A percentile compares a stretch with the other conserved stretches of the same genome.
Conservation (phyloP, 495 filamentous ascomycete species). For the Cercophora newfieldiana region DNA sequence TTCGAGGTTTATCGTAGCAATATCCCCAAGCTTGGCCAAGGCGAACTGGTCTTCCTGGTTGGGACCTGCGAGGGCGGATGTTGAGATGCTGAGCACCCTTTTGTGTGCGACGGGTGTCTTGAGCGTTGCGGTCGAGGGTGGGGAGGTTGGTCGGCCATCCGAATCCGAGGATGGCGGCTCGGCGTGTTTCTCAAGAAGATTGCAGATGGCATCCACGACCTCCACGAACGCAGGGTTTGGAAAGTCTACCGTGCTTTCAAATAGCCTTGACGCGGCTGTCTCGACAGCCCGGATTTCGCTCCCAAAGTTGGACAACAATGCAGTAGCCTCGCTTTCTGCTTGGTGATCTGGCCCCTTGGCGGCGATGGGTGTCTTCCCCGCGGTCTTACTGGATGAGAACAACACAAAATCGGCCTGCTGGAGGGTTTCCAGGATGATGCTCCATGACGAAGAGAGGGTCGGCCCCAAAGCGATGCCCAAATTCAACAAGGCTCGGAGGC, state of each 20-base stretch:
- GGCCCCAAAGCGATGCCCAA: slow-evolving; percentile 93
- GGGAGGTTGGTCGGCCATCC: slow-evolving; percentile 38
- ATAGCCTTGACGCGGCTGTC: slow-evolving; percentile 78
- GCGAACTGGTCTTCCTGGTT: slow-evolving; percentile 74
- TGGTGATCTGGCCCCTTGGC: slow-evolving; percentile 43
- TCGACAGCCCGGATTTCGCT: slow-evolving; percentile 85
- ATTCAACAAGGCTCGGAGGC: slow-evolving; percentile 85
- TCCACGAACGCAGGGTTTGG: slow-evolving; percentile 78
- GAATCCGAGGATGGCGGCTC: slow-evolving; percentile 31
- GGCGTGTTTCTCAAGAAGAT: slow-evolving; percentile 53
- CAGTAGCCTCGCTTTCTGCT: slow-evolving; percentile 46
- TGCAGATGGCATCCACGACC: slow-evolving; percentile 72
- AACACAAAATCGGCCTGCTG: slow-evolving; percentile 88
- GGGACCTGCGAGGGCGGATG: slow-evolving; percentile 51
- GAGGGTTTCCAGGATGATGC: slow-evolving; percentile 84
- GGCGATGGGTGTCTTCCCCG: slow-evolving; percentile 46
- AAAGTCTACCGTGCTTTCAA: slow-evolving; percentile 88
- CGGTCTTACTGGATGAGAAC: slow-evolving; percentile 56
- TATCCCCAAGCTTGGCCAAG: slow-evolving; percentile 75
- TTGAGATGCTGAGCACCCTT: slow-evolving; percentile 61
- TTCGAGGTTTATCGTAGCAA: slow-evolving; percentile 75
- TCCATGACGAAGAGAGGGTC: slow-evolving; percentile 80
- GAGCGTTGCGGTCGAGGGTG: slow-evolving; percentile 29
- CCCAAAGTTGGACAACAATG: slow-evolving; percentile 63
- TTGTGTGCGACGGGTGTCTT: slow-evolving; percentile 50